These are phyloP conservation scores for Linnemannia hyalina DNA, from an alignment of 192 early-diverging fungal genomes.

Conservation along the genomic window DNA sequence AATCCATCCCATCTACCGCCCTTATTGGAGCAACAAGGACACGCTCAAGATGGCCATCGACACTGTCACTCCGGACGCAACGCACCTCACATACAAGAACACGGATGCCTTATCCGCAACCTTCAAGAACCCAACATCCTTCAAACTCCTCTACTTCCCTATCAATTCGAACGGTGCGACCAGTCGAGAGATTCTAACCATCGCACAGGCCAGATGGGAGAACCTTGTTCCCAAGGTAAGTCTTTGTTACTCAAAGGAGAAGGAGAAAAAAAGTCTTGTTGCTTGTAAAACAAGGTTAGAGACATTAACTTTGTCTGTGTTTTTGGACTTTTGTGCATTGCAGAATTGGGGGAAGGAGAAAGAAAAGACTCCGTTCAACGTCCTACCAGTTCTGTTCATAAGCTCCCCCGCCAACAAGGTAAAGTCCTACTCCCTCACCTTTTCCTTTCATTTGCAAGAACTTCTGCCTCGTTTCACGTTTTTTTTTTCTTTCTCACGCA, in stretches of 20 bases:
- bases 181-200: constrained; percentile 7
- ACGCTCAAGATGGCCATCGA: background rate
- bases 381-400: constrained; percentile 7
- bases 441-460: background rate
- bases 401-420: background rate
- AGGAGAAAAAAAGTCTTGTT: background rate
- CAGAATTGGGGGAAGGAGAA: constrained; percentile 17
- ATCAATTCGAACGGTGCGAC: background rate
- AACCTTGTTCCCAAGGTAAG: background rate
- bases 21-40: background rate
- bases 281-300: background rate
- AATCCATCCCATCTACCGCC: too few species aligned
- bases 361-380: constrained; percentile 8
- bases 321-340: background rate
- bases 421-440: background rate
- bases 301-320: background rate
- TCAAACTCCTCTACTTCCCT: constrained; percentile 24
- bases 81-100: background rate
- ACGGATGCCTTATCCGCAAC: background rate
- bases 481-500: background rate
- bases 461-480: background rate
- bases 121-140: background rate
- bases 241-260: background rate
- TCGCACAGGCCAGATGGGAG: background rate
- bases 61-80: background rate